Conservation (phyloP, 805 yeast species). For the Maudiozyma pseudohumilis region DNA sequence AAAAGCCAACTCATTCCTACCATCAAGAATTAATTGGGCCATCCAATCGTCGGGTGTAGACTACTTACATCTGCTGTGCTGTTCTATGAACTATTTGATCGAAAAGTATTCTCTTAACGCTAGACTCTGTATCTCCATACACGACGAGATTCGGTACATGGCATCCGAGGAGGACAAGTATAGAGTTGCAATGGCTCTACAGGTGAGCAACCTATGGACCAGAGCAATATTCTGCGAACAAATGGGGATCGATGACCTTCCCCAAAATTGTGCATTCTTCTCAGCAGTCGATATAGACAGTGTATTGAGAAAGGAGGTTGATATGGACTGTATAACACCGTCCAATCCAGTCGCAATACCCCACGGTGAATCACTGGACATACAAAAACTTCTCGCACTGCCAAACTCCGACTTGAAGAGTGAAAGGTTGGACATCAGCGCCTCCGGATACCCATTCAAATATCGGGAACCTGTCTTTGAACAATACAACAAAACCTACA, state of each 20-base stretch:
- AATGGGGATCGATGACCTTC: slow-evolving; percentile 78
- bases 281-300: slow-evolving; percentile 87
- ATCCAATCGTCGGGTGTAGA: slow-evolving; percentile 98
- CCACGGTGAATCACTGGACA: slow-evolving; percentile 71
- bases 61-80: slow-evolving; percentile 73
- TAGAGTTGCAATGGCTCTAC: slow-evolving; percentile 72
- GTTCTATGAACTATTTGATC: slow-evolving; percentile 78
- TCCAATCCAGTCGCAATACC: slow-evolving; percentile 63
- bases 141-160: slow-evolving; percentile 84
- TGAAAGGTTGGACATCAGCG: slow-evolving; percentile 13
- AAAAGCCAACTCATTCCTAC: slow-evolving; percentile 56
- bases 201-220: slow-evolving; percentile 89
- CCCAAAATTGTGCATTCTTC: slow-evolving; percentile 92
- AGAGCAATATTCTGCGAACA: slow-evolving; percentile 92
- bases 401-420: slow-evolving; percentile 20
- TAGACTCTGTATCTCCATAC: slow-evolving; percentile 77
- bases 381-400: slow-evolving; percentile 39
- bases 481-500: slow-evolving; percentile 21
- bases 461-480: slow-evolving; percentile 26
- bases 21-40: slow-evolving; percentile 94
- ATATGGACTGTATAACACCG: slow-evolving; percentile 83
- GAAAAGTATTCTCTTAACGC: slow-evolving; percentile 59
- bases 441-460: slow-evolving; percentile 14
- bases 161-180: slow-evolving; percentile 66
- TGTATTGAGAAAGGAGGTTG: slow-evolving; percentile 87